phyloP scores from a whole-genome alignment of 148 eudicot species.

The Drosera capensis region DNA sequence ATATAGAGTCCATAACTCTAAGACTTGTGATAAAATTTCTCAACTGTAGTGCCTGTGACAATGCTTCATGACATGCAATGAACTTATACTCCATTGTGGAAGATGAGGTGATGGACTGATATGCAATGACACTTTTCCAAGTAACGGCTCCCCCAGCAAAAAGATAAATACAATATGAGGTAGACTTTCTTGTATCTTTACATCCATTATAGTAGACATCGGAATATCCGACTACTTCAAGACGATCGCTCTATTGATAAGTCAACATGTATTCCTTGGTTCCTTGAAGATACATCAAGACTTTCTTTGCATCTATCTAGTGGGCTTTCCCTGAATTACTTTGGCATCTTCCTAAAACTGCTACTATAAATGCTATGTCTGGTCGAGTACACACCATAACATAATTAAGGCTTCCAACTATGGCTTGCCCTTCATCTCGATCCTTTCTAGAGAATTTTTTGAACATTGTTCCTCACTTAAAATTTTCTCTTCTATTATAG shows the following conservation, averaged over 20 bases:
- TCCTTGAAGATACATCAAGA: not conserved
- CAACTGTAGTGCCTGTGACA: not conserved
- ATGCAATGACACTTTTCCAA: too few species aligned
- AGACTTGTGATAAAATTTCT: not conserved
- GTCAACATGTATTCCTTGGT: not conserved
- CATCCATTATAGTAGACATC: not conserved
- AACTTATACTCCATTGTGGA: not conserved
- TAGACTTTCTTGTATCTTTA: not conserved
- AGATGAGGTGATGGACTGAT: not conserved
- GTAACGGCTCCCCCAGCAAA: not conserved
- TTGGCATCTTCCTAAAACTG: not conserved
- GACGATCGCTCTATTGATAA: not conserved
- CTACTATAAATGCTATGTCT: not conserved
- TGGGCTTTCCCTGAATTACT: not conserved
- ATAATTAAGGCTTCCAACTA: not conserved
- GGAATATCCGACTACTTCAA: not conserved
- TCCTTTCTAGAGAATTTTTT: too few species aligned
- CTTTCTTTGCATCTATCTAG: not conserved
- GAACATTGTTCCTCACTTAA: not conserved
- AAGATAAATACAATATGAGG: not conserved
- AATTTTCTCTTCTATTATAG: not conserved
- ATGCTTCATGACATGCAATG: not conserved
- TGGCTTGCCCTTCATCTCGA: too few species aligned
- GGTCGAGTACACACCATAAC: not conserved
- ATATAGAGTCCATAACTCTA: not conserved